A percentile compares a stretch with the other conserved stretches of the same genome.
These are phyloP conservation scores for Oropetium thomaeum DNA, from an alignment of 176 grass and related monocot species.

Conservation along the genomic window DNA sequence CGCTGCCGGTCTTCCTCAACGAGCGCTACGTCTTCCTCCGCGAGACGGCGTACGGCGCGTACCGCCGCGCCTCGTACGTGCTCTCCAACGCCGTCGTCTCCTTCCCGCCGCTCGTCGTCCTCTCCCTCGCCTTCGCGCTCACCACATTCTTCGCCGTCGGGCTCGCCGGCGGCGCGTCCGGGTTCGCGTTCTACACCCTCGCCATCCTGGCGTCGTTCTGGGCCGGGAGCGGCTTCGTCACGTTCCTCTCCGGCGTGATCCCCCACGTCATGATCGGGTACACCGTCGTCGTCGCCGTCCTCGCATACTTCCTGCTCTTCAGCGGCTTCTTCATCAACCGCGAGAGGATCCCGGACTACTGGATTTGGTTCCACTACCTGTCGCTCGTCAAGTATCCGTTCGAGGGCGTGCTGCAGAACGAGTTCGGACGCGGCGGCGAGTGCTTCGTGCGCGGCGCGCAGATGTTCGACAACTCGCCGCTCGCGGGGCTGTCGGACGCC, in stretches of 20 bases:
- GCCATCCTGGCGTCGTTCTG: conserved; percentile 50
- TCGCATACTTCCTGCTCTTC: conserved; percentile 95
- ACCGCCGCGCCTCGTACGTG: conserved; percentile 87
- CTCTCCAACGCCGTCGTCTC: conserved; percentile 84
- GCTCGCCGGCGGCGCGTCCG: conserved; percentile 58
- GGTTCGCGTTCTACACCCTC: conserved; percentile 75
- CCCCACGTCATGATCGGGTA: conserved; percentile 90
- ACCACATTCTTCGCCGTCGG: conserved; percentile 92
- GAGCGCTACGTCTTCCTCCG: conserved; percentile 85
- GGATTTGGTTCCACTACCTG: conserved; percentile 77
- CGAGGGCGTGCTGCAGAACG: conserved; percentile 90
- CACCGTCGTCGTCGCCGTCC: conserved; percentile 74
- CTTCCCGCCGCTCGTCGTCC: conserved; percentile 79
- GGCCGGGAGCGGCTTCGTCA: neutral
- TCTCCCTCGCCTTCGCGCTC: conserved; percentile 71
- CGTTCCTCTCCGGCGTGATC: conserved; percentile 77
- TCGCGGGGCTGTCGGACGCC: conserved; percentile 46
- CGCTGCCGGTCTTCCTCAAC: conserved; percentile 87
- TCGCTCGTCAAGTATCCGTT: conserved; percentile 62
- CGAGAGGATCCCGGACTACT: conserved; percentile 77
- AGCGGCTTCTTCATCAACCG: conserved; percentile 95
- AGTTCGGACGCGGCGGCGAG: conserved; percentile 62
- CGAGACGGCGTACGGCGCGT: conserved; percentile 95
- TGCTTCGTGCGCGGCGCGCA: conserved; percentile 73
- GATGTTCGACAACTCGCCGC: conserved; percentile 86